Base-by-base conservation (phyloP, 768 basidiomycete genomes). In the Boletellus sp. region DNA sequence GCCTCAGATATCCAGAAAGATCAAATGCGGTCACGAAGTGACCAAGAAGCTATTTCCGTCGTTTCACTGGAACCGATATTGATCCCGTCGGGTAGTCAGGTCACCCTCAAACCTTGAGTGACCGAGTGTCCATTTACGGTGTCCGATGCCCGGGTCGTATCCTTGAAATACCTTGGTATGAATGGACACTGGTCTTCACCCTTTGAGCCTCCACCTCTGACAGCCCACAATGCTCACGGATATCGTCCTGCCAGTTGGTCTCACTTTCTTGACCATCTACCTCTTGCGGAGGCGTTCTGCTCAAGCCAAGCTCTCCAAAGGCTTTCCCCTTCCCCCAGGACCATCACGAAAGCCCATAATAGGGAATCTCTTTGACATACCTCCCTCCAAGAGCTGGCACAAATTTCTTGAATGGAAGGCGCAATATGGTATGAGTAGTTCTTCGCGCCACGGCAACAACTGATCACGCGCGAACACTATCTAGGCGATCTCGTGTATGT, bases 401-500 rank as follows among this genome's bases (percentile, higher is more conserved):
- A 51, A 54, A 19, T 54, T 54, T 34, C 35, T 47, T 6, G 45
- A 52, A 22, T 54, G 45, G 53, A 54, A 54, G 23, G 45, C 33
- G 5, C 44, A 23, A 23, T 54, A 51, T 38, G 53, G 49, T 54
- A 45, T 22, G 28, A 12, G 10, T 16, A 5, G 26, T 22, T 20
- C 16, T 15, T 9, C 17, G 3, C 34, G 4, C 13, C 33, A 2
- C 17, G 17, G 9, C 17, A 6, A 26, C 12, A 6, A 7, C 36
- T 28, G n/a, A 42, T 35, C 12, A 5, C 17, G 20, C n/a, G 17
- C 3, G 11, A 22, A 11, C 15, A n/a, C 33, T 31, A 38, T 28
- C 10, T 17, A 69, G 66, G 67, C 8, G 64, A 69, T 38, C 34
- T 71, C 10, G 57, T 71, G 5, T 63, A 61, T 50, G 53, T 63